Percentiles rank a stretch among this genome's conserved stretches.
These are phyloP conservation scores for Colletotrichum noveboracense DNA, from an alignment of 2,329 filamentous ascomycete species.

Conservation along the genomic window DNA sequence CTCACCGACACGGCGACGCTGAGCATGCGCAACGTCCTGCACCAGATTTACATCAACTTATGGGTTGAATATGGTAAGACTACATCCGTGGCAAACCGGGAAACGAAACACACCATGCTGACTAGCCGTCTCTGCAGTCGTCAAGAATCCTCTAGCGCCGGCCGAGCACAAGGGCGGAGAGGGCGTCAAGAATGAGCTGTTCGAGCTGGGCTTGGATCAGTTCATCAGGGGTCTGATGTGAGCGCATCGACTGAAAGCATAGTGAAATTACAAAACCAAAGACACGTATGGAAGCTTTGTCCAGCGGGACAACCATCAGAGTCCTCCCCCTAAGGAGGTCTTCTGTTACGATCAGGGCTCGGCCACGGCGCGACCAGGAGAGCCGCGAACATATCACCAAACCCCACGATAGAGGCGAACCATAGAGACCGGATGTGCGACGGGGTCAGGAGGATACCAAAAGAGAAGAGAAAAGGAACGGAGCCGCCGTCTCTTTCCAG, in stretches of 20 bases:
- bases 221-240: conserved; percentile 73
- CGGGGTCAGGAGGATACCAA: neutral
- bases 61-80: conserved; percentile 89
- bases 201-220: conserved; percentile 75
- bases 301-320: neutral
- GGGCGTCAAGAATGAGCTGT: conserved; percentile 74
- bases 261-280: neutral
- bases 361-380: neutral
- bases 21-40: conserved; percentile 91
- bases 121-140: conserved; percentile 49
- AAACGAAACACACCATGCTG: conserved; percentile 17
- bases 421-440: neutral
- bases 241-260: conserved; percentile 24
- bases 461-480: neutral
- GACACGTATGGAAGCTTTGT: neutral
- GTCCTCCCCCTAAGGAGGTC: neutral
- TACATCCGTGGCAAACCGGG: too few species aligned
- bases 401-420: neutral
- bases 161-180: conserved; percentile 72
- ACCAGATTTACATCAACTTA: conserved; percentile 98
- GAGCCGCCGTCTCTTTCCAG: neutral
- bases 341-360: neutral
- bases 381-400: neutral
- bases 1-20: conserved; percentile 87
- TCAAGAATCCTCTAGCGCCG: conserved; percentile 73